These are phyloP conservation scores for Fusarium anguioides DNA, from an alignment of 2,329 filamentous ascomycete genomes.

Conservation along the genomic window DNA sequence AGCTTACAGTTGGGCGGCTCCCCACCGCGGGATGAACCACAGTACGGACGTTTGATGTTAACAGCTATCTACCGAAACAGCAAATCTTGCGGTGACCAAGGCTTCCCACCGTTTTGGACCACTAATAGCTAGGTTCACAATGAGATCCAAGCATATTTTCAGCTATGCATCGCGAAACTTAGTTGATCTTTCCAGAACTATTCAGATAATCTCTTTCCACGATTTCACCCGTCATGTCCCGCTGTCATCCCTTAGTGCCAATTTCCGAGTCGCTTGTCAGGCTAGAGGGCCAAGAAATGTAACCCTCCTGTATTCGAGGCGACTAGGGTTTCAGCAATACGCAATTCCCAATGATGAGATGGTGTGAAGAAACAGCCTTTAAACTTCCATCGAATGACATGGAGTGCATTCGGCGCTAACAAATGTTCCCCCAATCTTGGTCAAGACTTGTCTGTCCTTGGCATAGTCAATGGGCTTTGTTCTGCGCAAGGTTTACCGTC, in stretches of 20 bases:
- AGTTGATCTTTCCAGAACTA: background rate
- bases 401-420: background rate
- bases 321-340: constrained; percentile 3
- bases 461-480: background rate
- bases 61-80: background rate
- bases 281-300: background rate
- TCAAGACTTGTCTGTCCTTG: background rate
- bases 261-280: background rate
- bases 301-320: constrained; percentile 6
- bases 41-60: background rate
- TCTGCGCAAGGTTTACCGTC: background rate
- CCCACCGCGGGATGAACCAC: constrained; percentile 5
- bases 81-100: background rate
- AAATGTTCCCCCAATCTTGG: too few relatives aligned
- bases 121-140: background rate
- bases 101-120: background rate
- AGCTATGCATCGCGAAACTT: background rate
- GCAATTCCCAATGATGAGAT: background rate
- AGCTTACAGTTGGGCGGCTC: background rate
- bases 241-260: background rate
- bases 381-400: background rate
- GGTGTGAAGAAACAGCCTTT: background rate
- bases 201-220: background rate
- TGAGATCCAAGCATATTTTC: background rate
- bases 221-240: background rate